Conservation (phyloP, 2,329 filamentous ascomycete species). For the Apiospora malaysiana region DNA sequence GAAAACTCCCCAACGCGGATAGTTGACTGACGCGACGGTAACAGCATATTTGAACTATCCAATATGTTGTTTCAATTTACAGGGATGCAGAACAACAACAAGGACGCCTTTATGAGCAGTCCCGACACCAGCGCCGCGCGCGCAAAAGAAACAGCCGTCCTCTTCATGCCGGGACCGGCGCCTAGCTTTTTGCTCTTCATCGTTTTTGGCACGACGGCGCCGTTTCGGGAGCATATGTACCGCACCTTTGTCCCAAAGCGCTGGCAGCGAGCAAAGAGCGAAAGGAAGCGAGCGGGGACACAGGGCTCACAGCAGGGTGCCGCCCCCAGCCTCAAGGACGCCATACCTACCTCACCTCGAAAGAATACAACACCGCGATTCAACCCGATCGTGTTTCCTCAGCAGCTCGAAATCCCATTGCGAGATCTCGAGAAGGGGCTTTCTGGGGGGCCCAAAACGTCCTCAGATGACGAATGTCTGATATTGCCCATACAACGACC, state of each 20-base stretch:
- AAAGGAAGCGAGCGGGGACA: not conserved
- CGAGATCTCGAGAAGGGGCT: not conserved
- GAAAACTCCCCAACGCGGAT: conserved; percentile 28
- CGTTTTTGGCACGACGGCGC: conserved; percentile 49
- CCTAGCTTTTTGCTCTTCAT: conserved; percentile 44
- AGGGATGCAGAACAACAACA: conserved; percentile 38
- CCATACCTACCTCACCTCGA: not conserved
- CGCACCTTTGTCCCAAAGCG: conserved; percentile 30
- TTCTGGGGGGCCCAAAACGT: not conserved
- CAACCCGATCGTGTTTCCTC: not conserved
- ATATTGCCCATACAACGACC: not conserved
- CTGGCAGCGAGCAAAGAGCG: conserved; percentile 24
- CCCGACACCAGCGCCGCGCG: conserved; percentile 42
- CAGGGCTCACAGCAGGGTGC: conserved; percentile 13
- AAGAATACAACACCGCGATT: not conserved
- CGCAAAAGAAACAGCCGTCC: conserved; percentile 40
- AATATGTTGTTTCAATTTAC: conserved; percentile 34
- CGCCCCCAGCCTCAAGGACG: conserved; percentile 20
- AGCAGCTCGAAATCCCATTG: not conserved
- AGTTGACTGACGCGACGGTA: conserved; percentile 28
- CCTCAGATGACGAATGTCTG: conserved; percentile 17
- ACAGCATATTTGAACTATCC: conserved; percentile 45
- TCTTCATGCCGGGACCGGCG: conserved; percentile 47
- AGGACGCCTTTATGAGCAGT: conserved; percentile 33
- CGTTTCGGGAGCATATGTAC: conserved; percentile 39